phyloP scores from a whole-genome alignment of 768 basidiomycete genomes.

The Imleria badia region DNA sequence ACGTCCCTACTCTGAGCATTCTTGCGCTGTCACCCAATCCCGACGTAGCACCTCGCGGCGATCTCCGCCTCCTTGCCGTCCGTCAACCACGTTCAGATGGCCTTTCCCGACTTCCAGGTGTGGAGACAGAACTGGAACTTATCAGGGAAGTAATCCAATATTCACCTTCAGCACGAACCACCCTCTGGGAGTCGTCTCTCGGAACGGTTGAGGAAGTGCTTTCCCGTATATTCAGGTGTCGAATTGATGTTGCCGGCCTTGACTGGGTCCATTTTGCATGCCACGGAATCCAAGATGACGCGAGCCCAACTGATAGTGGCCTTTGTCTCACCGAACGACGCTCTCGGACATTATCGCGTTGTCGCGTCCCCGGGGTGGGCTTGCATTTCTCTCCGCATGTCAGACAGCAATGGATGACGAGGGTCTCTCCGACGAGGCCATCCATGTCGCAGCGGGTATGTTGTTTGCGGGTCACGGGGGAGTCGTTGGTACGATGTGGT shows the following conservation, averaged over 20 bases:
- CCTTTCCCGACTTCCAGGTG: constrained; percentile 3
- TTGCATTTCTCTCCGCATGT: background rate
- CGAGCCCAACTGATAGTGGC: background rate
- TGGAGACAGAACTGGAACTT: constrained; percentile 23
- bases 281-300: background rate
- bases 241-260: background rate
- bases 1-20: too few relatives aligned
- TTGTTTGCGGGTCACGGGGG: constrained; percentile 25
- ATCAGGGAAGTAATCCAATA: background rate
- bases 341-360: background rate
- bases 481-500: too few relatives aligned
- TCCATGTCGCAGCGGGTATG: constrained; percentile 25
- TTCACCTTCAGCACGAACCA: background rate
- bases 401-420: background rate
- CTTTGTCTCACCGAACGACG: background rate
- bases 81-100: constrained; percentile 16
- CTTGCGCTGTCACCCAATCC: too few relatives aligned
- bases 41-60: too few relatives aligned
- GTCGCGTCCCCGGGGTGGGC: background rate
- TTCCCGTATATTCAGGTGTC: too few relatives aligned
- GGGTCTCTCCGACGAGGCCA: background rate
- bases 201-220: constrained; percentile 13
- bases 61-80: background rate
- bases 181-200: background rate
- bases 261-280: background rate